Base-by-base conservation (phyloP, 179 eudicot genomes). In the Corrigiola litoralis region DNA sequence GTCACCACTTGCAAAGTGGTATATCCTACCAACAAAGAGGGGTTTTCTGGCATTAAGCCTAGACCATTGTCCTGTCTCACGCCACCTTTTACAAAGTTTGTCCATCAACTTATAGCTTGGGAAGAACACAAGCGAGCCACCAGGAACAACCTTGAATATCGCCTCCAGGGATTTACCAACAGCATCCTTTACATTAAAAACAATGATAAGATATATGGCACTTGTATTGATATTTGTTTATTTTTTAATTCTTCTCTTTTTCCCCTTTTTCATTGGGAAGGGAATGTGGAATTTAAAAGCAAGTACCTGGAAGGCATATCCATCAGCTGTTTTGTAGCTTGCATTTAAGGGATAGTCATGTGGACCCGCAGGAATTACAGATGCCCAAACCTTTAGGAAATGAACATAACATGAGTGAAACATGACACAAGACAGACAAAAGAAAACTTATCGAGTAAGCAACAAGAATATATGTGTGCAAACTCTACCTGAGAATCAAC, bases 81-180 rank as follows among this genome's bases (percentile, higher is more conserved):
- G 72, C 99, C 99, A 94, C 54, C 97, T 89, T 58, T 62, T 83
- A 80, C 89, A 77, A 50, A 94, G 76, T 74, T 94, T 94, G 27
- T 94, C 99, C 91, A 94, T 84, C 63, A 94, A 79, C 86, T 90
- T 94, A 78, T 94, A 94, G 77, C 99, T 94, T 45, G 99, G 99
- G 57, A 94, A 94, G 78, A 94, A 94, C 58, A 90, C 92, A 27
- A 94, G 86, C 69, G 95, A 79, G 55, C 99, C 99, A 63, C 91
- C 96, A 42, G 97, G 99, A 72, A 94, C 92, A 73, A 83, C 77
- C 67, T 74, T 80, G 75, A 82, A 86, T 56, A 94, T 83, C 80
- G 86, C 94, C 71, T 90, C 99, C 68, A 94, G 80, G 47, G 89
- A 68, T 72, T 75, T 69, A 47, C 99, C 97, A 62, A 94, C 82